Percentiles rank a stretch among this genome's conserved stretches.
phyloP scores from a whole-genome alignment of 441 rosid genomes.

The Breynia disticha region DNA sequence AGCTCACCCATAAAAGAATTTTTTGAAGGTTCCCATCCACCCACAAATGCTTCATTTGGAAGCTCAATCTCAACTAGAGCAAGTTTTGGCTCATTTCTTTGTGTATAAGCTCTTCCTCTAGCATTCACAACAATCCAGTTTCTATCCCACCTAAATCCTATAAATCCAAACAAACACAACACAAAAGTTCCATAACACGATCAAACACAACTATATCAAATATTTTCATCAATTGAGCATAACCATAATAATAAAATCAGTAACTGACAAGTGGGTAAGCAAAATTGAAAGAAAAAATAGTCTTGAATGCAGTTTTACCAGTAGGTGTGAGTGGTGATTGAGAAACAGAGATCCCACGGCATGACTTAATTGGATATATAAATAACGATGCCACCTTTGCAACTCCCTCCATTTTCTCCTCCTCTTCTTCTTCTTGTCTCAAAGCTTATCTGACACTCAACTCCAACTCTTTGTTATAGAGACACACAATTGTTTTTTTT shows the following conservation, averaged over 20 bases:
- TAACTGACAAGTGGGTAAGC: no score
- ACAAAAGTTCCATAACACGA: no score
- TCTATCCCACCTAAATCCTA: constrained; percentile 88
- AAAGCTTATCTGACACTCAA: neutral
- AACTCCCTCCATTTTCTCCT: constrained; percentile 13
- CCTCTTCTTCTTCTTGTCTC: neutral
- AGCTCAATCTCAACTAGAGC: constrained; percentile 53
- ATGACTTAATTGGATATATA: constrained; percentile 72
- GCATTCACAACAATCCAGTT: constrained; percentile 70
- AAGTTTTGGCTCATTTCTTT: constrained; percentile 85
- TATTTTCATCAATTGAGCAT: no score
- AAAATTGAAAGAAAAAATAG: neutral
- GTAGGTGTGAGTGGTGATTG: constrained; percentile 66
- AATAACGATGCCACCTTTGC: constrained; percentile 50
- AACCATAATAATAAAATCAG: no score
- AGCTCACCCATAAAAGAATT: constrained; percentile 45
- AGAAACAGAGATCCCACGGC: constrained; percentile 67
- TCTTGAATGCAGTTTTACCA: constrained; percentile 24
- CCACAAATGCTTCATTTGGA: constrained; percentile 49
- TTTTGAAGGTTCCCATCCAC: constrained; percentile 45
- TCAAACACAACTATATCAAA: no score
- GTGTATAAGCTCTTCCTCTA: constrained; percentile 70
- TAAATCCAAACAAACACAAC: constrained; percentile 3
- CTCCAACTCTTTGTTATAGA: neutral
- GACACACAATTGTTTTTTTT: no score